Percentiles rank a stretch among this genome's conserved stretches.
Evolutionary conservation across 805 yeast genomes (phyloP).

Genomic region (Alloascoidea hylecoeti): DNA sequence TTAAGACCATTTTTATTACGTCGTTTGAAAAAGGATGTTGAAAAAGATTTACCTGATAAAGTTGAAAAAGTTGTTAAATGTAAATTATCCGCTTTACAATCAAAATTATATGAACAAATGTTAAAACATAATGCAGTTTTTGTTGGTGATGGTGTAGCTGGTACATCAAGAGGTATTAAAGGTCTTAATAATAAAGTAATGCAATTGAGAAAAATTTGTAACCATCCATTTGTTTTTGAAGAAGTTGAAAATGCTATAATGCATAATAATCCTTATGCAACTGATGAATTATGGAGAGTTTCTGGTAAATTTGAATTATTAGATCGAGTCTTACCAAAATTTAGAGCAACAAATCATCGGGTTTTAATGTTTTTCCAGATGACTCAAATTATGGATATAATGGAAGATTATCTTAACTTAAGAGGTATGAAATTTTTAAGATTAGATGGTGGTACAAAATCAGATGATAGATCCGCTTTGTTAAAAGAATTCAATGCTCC

Average conservation of each 20-base stretch:
- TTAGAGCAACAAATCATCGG: slow-evolving; percentile 75
- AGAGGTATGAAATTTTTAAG: slow-evolving; percentile 72
- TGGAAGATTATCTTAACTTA: slow-evolving; percentile 84
- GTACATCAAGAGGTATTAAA: slow-evolving; percentile 64
- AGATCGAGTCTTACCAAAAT: slow-evolving; percentile 80
- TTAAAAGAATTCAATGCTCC: slow-evolving; percentile 75
- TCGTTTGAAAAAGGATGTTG: slow-evolving; percentile 93
- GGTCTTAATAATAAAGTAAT: slow-evolving; percentile 89
- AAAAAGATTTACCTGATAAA: slow-evolving; percentile 89
- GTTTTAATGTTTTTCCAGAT: slow-evolving; percentile 91
- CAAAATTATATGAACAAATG: slow-evolving; percentile 80
- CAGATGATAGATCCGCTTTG: slow-evolving; percentile 80
- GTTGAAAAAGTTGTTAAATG: slow-evolving; percentile 94
- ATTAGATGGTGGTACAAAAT: slow-evolving; percentile 88
- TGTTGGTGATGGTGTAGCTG: slow-evolving; percentile 28
- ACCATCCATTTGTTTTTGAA: slow-evolving; percentile 94
- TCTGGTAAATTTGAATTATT: slow-evolving; percentile 89
- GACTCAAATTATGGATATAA: slow-evolving; percentile 97
- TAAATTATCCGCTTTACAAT: slow-evolving; percentile 81
- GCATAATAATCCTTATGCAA: slow-evolving; percentile 47
- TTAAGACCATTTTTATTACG: slow-evolving; percentile 87
- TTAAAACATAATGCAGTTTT: slow-evolving; percentile 69
- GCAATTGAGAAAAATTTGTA: slow-evolving; percentile 93
- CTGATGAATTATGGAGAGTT: slow-evolving; percentile 75
- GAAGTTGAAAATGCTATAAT: slow-evolving; percentile 72